Evolutionary conservation across 768 basidiomycete genomes (phyloP), one percentile per base, ranked within the genome.

Genomic region (Leccinum uliginosum): DNA sequence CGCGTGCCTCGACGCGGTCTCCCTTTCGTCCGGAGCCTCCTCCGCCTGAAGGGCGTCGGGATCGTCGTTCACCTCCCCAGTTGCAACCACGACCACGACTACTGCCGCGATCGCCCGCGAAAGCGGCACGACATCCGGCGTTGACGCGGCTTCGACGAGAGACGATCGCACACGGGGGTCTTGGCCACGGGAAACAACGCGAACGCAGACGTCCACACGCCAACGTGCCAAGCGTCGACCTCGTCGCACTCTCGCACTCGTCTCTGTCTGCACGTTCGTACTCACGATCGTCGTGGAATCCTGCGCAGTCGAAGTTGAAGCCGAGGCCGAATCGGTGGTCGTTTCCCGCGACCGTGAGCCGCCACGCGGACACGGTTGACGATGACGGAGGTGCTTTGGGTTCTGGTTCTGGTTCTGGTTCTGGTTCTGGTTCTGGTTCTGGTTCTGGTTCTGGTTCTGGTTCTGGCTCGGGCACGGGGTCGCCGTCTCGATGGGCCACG

Each of bases 221-320:
- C 6, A 19, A 14, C 3, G 59, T 65, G 1, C 69, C 67, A 4
- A 62, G 62, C 48, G 4, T 73, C 14, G 65, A 73, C 45, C 62
- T 70, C 14, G 59, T 60, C 17, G 38, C 61, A 8, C 38, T 60
- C n/a, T 62, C 67, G 0, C 53, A 12, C 5, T 59, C 62, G 17
- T 58, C 64, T 35, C 17, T 14, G 3, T 67, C 65, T 23, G 9
- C 30, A 1, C 50, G 57, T 6, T 60, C 67, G 3, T 49, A 53
- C 15, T 59, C 59, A 9, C 46, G 6, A 9, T 62, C 67, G 19
- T 61, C 30, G 10, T 9, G 29, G 30, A 12, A 30, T 30, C 9
- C 5, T 5, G 30, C 12, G 5, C 30, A 12, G 30, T 30, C 1
- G 9, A 43, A 3, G 55, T 62, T 1, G 46, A n/a, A 10, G 48